These are phyloP conservation scores for Ascochyta lentis DNA, from an alignment of 2,329 filamentous ascomycete genomes.

Conservation along the genomic window DNA sequence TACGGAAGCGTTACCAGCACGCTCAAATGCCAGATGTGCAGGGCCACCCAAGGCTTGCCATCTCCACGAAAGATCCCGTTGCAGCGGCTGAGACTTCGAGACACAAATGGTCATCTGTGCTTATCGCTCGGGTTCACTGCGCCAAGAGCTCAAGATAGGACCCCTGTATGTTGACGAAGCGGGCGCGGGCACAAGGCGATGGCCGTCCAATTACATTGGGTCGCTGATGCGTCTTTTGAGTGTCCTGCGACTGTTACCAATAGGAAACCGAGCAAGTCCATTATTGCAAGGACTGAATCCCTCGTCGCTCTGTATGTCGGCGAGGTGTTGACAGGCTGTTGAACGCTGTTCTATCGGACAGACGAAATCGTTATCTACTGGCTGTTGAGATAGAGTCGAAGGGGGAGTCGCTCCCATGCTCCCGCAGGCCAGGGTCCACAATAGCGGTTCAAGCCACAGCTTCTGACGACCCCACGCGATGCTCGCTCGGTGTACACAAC, in stretches of 20 bases:
- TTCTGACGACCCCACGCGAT: slow-evolving; percentile 3
- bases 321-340: too few species aligned
- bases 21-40: slow-evolving; percentile 3
- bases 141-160: slow-evolving; percentile 16
- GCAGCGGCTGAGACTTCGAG: slow-evolving; percentile 3
- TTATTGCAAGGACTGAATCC: background rate
- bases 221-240: background rate
- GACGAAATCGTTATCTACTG: background rate
- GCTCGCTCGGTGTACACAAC: background rate
- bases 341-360: too few species aligned
- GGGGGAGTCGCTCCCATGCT: slow-evolving; percentile 13
- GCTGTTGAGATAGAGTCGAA: background rate
- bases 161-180: slow-evolving; percentile 9
- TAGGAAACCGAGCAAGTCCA: background rate
- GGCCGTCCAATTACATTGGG: background rate
- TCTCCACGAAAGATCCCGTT: slow-evolving; percentile 1
- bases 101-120: slow-evolving; percentile 7
- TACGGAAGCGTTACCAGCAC: slow-evolving; percentile 3
- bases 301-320: too few species aligned
- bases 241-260: background rate
- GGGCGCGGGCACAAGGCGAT: slow-evolving; percentile 4
- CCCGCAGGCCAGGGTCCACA: slow-evolving; percentile 19
- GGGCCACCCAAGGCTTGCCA: background rate
- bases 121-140: slow-evolving; percentile 9
- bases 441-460: background rate